phyloP scores from a whole-genome alignment of 768 basidiomycete species.

The Suillus sp. region DNA sequence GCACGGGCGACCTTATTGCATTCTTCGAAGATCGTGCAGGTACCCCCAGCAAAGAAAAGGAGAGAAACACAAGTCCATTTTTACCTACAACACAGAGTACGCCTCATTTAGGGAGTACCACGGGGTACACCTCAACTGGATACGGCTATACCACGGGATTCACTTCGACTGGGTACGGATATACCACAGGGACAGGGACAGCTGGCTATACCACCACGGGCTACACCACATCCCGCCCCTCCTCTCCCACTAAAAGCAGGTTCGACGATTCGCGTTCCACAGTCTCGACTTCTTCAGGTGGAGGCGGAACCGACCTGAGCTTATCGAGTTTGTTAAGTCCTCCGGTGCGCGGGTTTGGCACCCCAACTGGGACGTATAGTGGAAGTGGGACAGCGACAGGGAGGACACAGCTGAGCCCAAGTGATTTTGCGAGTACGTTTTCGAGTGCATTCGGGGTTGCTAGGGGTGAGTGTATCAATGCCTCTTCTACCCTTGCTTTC shows the following conservation, averaged over 20 bases:
- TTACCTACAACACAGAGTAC: constrained; percentile 40
- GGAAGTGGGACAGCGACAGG: constrained; percentile 29
- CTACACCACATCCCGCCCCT: constrained; percentile 41
- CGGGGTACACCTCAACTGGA: constrained; percentile 39
- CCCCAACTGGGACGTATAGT: background rate
- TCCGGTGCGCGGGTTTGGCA: constrained; percentile 26
- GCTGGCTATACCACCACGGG: constrained; percentile 20
- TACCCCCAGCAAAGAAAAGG: constrained; percentile 47
- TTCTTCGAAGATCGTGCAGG: constrained; percentile 64
- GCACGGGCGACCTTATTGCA: constrained; percentile 72
- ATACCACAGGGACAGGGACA: constrained; percentile 15
- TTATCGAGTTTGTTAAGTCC: constrained; percentile 53
- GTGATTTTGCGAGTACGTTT: constrained; percentile 40
- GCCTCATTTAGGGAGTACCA: constrained; percentile 40
- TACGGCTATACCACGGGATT: constrained; percentile 27
- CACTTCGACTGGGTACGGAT: constrained; percentile 30
- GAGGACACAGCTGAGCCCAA: constrained; percentile 38
- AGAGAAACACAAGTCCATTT: constrained; percentile 44
- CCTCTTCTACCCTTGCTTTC: constrained; percentile 42
- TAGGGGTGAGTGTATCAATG: constrained; percentile 25
- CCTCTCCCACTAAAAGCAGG: constrained; percentile 50
- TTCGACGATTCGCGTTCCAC: constrained; percentile 33
- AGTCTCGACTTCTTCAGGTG: constrained; percentile 18
- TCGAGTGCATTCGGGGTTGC: constrained; percentile 44
- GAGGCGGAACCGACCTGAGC: constrained; percentile 3